These are phyloP conservation scores for Dactylorhiza incarnata DNA, from an alignment of 106 monocot species.

Conservation along the genomic window DNA sequence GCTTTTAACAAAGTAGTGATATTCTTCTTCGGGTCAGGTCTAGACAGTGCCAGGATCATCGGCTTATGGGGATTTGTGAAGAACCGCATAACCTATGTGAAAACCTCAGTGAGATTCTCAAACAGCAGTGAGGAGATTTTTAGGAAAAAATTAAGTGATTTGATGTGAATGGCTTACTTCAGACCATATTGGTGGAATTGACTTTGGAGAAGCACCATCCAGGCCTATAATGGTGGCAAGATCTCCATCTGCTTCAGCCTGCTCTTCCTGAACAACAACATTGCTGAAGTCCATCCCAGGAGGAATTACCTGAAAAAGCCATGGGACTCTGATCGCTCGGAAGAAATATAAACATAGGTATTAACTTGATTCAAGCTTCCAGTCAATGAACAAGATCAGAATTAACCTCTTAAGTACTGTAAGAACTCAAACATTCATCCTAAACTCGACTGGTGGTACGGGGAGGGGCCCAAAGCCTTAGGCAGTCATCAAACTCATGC, in stretches of 20 bases:
- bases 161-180: slow-evolving; percentile 34
- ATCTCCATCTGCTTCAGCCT: slow-evolving; percentile 45
- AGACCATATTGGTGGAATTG: slow-evolving; percentile 68
- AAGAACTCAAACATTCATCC: too few relatives aligned
- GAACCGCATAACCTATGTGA: slow-evolving; percentile 63
- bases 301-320: slow-evolving; percentile 66
- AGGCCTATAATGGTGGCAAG: slow-evolving; percentile 25
- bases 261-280: slow-evolving; percentile 70
- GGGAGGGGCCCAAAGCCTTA: too few relatives aligned
- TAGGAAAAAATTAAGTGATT: neutral
- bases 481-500: too few relatives aligned
- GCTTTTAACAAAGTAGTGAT: slow-evolving; percentile 94
- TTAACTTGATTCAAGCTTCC: neutral
- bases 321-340: neutral
- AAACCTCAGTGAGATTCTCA: neutral
- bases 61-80: slow-evolving; percentile 97
- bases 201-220: slow-evolving; percentile 53
- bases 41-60: slow-evolving; percentile 84
- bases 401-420: neutral
- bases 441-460: too few relatives aligned
- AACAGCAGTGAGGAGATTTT: neutral
- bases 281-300: slow-evolving; percentile 99
- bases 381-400: neutral
- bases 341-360: neutral
- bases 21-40: slow-evolving; percentile 96